phyloP scores from a whole-genome alignment of 768 basidiomycete species.

The Boletus rex-veris region DNA sequence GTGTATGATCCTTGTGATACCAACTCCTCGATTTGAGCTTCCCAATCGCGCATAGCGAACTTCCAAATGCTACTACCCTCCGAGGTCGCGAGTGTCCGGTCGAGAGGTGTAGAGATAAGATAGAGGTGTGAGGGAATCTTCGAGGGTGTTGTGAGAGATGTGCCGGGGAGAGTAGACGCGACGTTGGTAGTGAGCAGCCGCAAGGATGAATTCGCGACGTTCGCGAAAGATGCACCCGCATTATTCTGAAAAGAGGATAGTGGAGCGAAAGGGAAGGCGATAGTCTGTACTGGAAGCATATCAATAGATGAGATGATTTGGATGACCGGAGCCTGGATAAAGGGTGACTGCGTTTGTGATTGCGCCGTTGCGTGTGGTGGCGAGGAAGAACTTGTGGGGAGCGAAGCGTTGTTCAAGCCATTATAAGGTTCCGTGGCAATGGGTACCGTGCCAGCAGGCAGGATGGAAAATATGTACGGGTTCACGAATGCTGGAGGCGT shows the following conservation, averaged over 20 bases:
- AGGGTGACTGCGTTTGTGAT: slow-evolving; percentile 28
- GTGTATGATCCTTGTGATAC: slow-evolving; percentile 63
- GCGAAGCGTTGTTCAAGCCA: slow-evolving; percentile 14
- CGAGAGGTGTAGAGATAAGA: slow-evolving; percentile 69
- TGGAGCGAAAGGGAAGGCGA: slow-evolving; percentile 60
- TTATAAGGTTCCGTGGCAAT: slow-evolving; percentile 21
- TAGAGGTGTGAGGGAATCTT: slow-evolving; percentile 43
- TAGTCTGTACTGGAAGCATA: slow-evolving; percentile 53
- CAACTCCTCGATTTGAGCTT: slow-evolving; percentile 81
- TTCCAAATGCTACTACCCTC: slow-evolving; percentile 83
- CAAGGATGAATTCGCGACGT: slow-evolving; percentile 44
- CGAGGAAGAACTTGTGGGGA: slow-evolving; percentile 10
- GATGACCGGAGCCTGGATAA: slow-evolving; percentile 55
- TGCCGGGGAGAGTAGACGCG: slow-evolving; percentile 48
- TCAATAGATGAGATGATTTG: slow-evolving; percentile 74
- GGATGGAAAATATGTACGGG: slow-evolving; percentile 74
- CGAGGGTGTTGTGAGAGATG: slow-evolving; percentile 14
- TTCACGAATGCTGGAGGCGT: slow-evolving; percentile 55
- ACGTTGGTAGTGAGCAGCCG: slow-evolving; percentile 47
- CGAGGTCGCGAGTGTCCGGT: slow-evolving; percentile 56
- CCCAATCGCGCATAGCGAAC: slow-evolving; percentile 68
- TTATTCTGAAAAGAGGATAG: slow-evolving; percentile 18
- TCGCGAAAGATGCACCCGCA: not conserved
- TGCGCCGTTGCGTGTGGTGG: slow-evolving; percentile 23
- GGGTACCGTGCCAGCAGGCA: slow-evolving; percentile 64